Conservation (phyloP, 208 protist species). For the Naegleria lovaniensis region DNA sequence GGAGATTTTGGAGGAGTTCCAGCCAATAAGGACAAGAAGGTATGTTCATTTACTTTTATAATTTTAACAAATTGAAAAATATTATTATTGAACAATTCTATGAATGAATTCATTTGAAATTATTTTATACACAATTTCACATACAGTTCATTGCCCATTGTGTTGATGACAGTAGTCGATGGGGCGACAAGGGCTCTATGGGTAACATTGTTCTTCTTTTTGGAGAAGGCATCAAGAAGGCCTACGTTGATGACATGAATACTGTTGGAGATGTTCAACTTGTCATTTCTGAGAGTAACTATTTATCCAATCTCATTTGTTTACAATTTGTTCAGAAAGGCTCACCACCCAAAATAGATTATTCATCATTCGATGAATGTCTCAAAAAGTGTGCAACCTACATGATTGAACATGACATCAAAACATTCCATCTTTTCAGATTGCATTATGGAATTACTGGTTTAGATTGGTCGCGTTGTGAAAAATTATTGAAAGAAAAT, state of each 20-base stretch:
- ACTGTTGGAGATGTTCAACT: slow-evolving; percentile 45
- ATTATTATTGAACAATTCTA: no score
- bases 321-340: slow-evolving; percentile 40
- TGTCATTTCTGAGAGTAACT: slow-evolving; percentile 39
- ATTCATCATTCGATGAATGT: neutral
- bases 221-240: slow-evolving; percentile 41
- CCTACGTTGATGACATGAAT: neutral
- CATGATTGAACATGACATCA: neutral
- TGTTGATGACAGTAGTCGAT: slow-evolving; percentile 42
- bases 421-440: neutral
- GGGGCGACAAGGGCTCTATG: slow-evolving; percentile 53
- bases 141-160: slow-evolving; percentile 43
- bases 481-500: neutral
- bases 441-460: neutral
- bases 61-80: no score
- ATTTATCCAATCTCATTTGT: slow-evolving; percentile 48
- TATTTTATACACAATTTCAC: no score
- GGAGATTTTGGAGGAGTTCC: neutral
- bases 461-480: neutral
- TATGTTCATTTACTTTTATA: no score
- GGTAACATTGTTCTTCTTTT: slow-evolving; percentile 41
- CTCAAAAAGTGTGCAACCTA: neutral
- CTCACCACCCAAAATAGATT: slow-evolving; percentile 31
- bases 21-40: neutral
- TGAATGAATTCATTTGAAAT: no score